Base-by-base conservation (phyloP, 257 asterid genomes). In the Mitragyna speciosa region DNA sequence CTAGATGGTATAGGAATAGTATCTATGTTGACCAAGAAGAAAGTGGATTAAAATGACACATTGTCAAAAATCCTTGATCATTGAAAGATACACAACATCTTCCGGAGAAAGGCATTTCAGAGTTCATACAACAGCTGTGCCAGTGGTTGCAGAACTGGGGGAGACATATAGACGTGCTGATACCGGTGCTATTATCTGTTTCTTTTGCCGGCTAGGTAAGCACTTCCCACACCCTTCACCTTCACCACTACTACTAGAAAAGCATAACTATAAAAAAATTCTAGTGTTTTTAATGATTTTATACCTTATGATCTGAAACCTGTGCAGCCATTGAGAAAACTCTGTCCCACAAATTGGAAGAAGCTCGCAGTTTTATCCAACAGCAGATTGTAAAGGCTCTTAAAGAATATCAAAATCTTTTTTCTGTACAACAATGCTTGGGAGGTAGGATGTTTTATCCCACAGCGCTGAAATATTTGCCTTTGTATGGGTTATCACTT, bases 131-230 rank as follows among this genome's bases (percentile, higher is more conserved):
- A 88, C 92, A 1, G 93, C 92, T 51, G 91, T 90, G 83, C 97
- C 96, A 36, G 93, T 92, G 76, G 94, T 89, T 79, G 64, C 93
- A 58, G 92, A 92, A 79, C 71, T 90, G 48, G 88, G 91, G 71
- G 94, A 91, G 86, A 92, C 89, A 91, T 91, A 89, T 83, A 92
- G 90, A 73, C 83, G 73, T 82, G 93, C 97, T 14, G 97, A 92
- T 82, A 87, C 90, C 17, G 97, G 96, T 70, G 94, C 96, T 12
- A 82, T 89, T 81, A 71, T 89, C 66, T 92, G 92, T 31, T 74
- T 91, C 73, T 79, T 88, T 83, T 86, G 92, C 78, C 85, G 94
- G 88, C 91, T 91, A 80, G 96, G 97, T 92, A 89, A 83, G 12
- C 26, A 72, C 54, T 70, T 22, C 24, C 10, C 69, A 1, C 20